Base-by-base conservation (phyloP, 1,284 basidiomycete species). In the Boletellus deceptivus region DNA sequence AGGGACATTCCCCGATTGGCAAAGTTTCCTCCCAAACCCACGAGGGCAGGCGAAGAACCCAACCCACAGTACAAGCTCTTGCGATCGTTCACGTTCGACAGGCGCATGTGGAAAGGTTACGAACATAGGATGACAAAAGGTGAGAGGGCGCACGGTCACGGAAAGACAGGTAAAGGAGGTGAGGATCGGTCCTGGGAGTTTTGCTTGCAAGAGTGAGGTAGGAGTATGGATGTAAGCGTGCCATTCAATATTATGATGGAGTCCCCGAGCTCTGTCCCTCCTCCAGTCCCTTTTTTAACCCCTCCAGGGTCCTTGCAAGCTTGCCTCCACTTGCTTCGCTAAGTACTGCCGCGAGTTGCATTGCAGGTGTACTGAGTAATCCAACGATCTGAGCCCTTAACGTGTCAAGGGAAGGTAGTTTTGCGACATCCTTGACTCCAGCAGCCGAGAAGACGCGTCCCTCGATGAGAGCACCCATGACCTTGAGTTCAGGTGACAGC, bases 81-180 rank as follows among this genome's bases (percentile, higher is more conserved):
- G 43, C 79, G 93, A 22, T 94, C 91, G 1, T 98, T 96, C 67
- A 77, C 73, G 22, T 99, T 99, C 62, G 74, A 84, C 41, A 78
- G 91, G 24, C 69, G 68, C 13, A 63, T 74, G 1, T 98, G 92
- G 83, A 79, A 79, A 43, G 93, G 91, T 0, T 98, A 98, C 62
- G 85, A 86, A 57, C 95, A 98, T 70, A 75, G 91, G 11, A 88
- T 96, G 79, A 98, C 95, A 1, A 89, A 95, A 58, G 94, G 94
- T 13, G 84, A 83, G 61, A 72, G 85, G 53, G 83, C 72, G 0
- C 75, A 82, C 55, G 85, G 86, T 2, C 73, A 73, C 17, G 84
- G 83, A 6, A 87, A 70, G 57, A 83, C 84, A 0, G 86, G 86
- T 0, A 75, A 81, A 59, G 84, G 84, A 11, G 88, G 87, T 25